These are phyloP conservation scores for Sordariomycetes sp. DNA, from an alignment of 2,329 filamentous ascomycete species.

Conservation along the genomic window DNA sequence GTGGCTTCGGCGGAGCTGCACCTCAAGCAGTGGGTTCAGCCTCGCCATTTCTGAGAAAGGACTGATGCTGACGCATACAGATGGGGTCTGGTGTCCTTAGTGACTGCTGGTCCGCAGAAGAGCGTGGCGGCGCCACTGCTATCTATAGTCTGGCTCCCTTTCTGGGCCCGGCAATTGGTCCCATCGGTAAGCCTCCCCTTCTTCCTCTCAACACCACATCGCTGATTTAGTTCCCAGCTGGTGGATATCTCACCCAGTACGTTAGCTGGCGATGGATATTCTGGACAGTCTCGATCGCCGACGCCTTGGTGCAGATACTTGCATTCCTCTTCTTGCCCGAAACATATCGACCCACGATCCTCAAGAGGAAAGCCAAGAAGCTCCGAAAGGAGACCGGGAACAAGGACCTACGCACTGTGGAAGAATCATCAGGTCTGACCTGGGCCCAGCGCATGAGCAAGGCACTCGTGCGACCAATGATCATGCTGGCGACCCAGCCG, in stretches of 20 bases:
- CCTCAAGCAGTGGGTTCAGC: constrained; percentile 31
- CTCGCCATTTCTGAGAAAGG: no score
- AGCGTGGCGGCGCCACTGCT: constrained; percentile 21
- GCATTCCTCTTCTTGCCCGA: constrained; percentile 28
- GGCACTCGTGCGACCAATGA: constrained; percentile 33
- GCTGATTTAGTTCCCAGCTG: constrained; percentile 12
- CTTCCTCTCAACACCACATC: no score
- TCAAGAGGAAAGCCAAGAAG: constrained; percentile 15
- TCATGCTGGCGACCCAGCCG: constrained; percentile 39
- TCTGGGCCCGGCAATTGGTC: constrained; percentile 30
- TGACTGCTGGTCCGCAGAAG: constrained; percentile 36
- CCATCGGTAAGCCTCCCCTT: constrained; percentile 23
- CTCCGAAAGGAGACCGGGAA: constrained; percentile 19
- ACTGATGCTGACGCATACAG: no score
- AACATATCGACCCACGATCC: constrained; percentile 24
- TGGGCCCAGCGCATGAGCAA: constrained; percentile 14
- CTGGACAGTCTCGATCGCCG: constrained; percentile 29
- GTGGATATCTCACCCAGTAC: constrained; percentile 27
- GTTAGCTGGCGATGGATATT: constrained; percentile 35
- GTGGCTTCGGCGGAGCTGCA: constrained; percentile 34
- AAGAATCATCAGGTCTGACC: constrained; percentile 14
- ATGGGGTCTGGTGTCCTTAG: constrained; percentile 35
- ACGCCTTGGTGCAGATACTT: constrained; percentile 19
- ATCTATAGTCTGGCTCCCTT: constrained; percentile 30
- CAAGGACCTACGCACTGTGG: constrained; percentile 14